Evolutionary conservation across 768 basidiomycete species (phyloP).

Genomic region (Leccinum disarticulatum): DNA sequence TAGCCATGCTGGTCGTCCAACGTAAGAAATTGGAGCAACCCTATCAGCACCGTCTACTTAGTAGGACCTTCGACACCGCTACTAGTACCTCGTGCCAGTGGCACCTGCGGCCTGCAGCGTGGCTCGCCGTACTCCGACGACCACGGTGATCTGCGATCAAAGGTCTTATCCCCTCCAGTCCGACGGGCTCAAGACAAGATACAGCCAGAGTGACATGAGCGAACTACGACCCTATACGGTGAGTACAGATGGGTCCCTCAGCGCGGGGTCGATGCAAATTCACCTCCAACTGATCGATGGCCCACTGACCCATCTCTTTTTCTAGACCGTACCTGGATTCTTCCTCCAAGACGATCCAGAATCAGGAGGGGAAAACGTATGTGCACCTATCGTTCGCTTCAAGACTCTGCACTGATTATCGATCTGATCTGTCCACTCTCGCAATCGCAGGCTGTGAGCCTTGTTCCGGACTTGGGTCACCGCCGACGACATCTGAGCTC

Average conservation of each 20-base stretch:
- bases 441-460: conserved; percentile 15
- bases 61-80: no score
- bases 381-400: neutral
- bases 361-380: conserved; percentile 10
- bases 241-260: neutral
- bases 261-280: neutral
- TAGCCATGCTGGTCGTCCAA: no score
- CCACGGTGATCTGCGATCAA: no score
- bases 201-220: neutral
- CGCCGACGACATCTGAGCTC: neutral
- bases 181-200: neutral
- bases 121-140: no score
- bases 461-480: neutral
- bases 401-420: neutral
- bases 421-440: neutral
- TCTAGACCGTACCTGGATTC: conserved; percentile 10
- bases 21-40: no score
- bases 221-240: conserved; percentile 15
- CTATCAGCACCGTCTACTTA: no score
- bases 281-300: neutral
- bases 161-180: no score
- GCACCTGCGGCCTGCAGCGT: no score
- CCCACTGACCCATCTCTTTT: neutral
- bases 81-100: no score
- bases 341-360: conserved; percentile 27